Conservation (phyloP, 2,329 filamentous ascomycete genomes). For the Alternaria panax region DNA sequence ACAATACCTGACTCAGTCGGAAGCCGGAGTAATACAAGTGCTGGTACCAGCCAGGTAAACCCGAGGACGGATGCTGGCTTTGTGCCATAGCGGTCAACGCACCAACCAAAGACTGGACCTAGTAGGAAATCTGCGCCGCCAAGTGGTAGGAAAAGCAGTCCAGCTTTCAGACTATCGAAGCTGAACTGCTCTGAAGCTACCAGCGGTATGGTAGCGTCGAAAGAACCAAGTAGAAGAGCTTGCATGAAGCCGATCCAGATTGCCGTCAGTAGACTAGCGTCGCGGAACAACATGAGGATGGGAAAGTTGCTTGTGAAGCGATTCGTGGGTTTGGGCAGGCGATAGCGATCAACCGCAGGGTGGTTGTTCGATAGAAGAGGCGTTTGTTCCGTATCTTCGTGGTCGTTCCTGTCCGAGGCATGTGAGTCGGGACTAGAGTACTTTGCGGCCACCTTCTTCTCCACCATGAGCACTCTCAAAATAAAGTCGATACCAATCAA, state of each 20-base stretch:
- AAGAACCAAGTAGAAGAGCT: constrained; percentile 52
- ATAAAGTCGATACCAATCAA: constrained; percentile 66
- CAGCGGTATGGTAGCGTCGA: constrained; percentile 59
- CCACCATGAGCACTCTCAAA: constrained; percentile 67
- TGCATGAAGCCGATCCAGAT: constrained; percentile 44
- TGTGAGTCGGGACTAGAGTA: constrained; percentile 43
- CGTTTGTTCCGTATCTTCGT: constrained; percentile 33
- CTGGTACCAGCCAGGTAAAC: constrained; percentile 54
- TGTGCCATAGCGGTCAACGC: constrained; percentile 56
- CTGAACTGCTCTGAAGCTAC: constrained; percentile 53
- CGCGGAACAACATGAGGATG: constrained; percentile 55
- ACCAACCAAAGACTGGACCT: constrained; percentile 58
- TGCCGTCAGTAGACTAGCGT: constrained; percentile 43
- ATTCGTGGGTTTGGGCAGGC: constrained; percentile 53
- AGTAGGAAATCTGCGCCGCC: constrained; percentile 55
- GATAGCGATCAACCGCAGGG: constrained; percentile 47
- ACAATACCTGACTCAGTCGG: constrained; percentile 34
- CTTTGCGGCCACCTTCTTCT: constrained; percentile 64
- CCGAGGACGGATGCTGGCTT: constrained; percentile 53
- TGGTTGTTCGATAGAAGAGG: constrained; percentile 31
- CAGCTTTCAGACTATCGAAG: constrained; percentile 54
- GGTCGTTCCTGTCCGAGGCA: constrained; percentile 12
- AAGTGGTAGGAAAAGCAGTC: constrained; percentile 57
- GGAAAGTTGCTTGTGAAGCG: constrained; percentile 54
- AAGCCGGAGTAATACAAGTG: constrained; percentile 54